Conservation (phyloP, 1,139 yeast genomes). For the Scheffersomyces segobiensis region DNA sequence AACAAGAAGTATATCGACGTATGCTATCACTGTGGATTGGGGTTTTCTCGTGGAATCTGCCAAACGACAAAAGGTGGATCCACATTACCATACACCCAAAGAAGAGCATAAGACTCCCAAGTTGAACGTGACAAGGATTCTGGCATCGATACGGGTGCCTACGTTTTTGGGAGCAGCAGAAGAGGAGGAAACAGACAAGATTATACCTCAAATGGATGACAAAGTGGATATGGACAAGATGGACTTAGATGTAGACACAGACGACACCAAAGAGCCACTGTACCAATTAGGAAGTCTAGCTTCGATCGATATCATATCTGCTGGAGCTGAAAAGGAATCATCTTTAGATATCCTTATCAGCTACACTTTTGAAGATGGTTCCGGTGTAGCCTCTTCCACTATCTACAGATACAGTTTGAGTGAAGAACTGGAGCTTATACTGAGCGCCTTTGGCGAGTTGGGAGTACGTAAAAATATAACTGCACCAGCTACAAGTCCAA, state of each 20-base stretch:
- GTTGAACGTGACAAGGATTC: conserved; percentile 22
- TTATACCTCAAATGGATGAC: not conserved
- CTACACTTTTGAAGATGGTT: conserved; percentile 24
- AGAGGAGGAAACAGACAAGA: not conserved
- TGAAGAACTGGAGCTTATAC: conserved; percentile 24
- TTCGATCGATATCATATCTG: conserved; percentile 45
- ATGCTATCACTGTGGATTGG: conserved; percentile 58
- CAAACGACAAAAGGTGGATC: conserved; percentile 46
- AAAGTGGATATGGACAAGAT: conserved; percentile 21
- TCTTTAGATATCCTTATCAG: conserved; percentile 39
- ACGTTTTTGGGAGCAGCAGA: conserved; percentile 8
- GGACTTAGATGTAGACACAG: conserved; percentile 12
- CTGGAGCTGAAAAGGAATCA: conserved; percentile 34
- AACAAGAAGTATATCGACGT: conserved; percentile 46
- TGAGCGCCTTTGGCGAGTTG: conserved; percentile 33
- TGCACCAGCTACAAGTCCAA: conserved; percentile 5
- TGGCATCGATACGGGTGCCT: conserved; percentile 32
- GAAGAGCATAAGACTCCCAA: conserved; percentile 34
- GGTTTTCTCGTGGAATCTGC: conserved; percentile 54
- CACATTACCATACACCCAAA: conserved; percentile 54
- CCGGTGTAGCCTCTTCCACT: conserved; percentile 21
- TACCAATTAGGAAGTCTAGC: conserved; percentile 15
- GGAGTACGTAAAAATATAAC: conserved; percentile 27
- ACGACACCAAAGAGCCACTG: conserved; percentile 7
- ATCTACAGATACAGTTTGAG: conserved; percentile 39